phyloP scores from a whole-genome alignment of 148 eudicot genomes.

The Fagopyrum tataricum region DNA sequence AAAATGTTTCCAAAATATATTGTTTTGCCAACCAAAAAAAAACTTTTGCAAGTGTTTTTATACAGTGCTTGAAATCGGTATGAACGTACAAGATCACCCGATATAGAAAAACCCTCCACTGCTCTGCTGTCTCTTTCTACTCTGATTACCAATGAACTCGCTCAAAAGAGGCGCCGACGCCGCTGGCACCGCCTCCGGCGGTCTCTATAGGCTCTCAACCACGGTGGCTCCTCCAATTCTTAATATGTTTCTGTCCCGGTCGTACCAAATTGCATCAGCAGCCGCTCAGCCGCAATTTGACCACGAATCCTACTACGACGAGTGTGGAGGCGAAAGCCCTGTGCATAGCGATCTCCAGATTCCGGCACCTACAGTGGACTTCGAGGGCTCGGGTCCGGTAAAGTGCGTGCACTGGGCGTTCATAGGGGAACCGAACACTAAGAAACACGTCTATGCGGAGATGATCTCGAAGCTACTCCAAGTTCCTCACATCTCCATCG shows the following conservation, averaged over 20 bases:
- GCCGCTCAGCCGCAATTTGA: conserved; percentile 29
- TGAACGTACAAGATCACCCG: no score
- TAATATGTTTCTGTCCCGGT: conserved; percentile 13
- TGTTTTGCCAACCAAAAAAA: no score
- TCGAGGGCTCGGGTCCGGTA: conserved; percentile 16
- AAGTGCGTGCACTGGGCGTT: conserved; percentile 44
- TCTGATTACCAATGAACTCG: not conserved
- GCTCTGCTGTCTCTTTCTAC: not conserved
- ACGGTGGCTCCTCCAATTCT: not conserved
- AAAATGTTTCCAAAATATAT: no score
- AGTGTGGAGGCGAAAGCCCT: not conserved
- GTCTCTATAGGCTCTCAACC: not conserved
- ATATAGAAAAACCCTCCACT: not conserved
- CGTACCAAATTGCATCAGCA: conserved; percentile 6
- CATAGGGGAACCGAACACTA: conserved; percentile 35
- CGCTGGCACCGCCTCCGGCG: not conserved
- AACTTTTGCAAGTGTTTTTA: no score
- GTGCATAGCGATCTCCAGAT: not conserved
- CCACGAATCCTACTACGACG: conserved; percentile 20
- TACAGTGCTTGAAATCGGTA: no score
- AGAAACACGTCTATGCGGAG: conserved; percentile 27
- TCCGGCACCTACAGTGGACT: conserved; percentile 11
- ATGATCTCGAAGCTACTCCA: conserved; percentile 30
- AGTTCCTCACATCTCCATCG: conserved; percentile 31
- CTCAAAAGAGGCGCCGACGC: conserved; percentile 2